Evolutionary conservation across 2,329 filamentous ascomycete genomes (phyloP), one percentile per base, ranked within the genome.

Genomic region (Penicillium expansum): DNA sequence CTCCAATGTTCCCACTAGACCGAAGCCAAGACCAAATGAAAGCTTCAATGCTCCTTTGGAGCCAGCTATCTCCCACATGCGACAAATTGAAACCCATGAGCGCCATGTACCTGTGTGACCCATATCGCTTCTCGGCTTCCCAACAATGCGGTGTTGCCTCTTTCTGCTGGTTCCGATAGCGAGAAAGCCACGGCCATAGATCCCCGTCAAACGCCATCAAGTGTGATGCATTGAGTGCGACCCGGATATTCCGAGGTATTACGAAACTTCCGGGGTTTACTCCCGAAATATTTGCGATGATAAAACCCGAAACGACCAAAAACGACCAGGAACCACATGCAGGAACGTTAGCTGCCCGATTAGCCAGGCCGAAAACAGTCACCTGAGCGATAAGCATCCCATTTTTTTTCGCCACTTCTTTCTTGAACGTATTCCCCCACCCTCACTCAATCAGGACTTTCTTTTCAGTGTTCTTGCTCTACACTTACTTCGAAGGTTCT

Each of bases 351-450:
- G 43, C 55, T 57, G 64, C 60, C 64, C 61, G 57, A 64, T 67
- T 53, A 55, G 33, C 57, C 48, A 67, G 59, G 63, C 14, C 33
- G 27, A 37, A 37, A 37, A 55, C 52, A 35, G 57, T 64, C 63
- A 63, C 63, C 62, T 65, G 63, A 65, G 58, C 61, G 60, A 65
- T 66, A 64, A 61, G 59, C 55, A 50, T 35, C 38, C 57, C 45
- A 20, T 53, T 47, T 33, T 49, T 61, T 58, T 62, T 61, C 55
- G 61, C 61, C 63, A 64, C 59, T 45, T 60, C 61, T 51, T 60
- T 49, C 54, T 33, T 18, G n/a, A 35, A 24, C 8, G 37, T 45
- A 22, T 42, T 38, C 22, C 38, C 42, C 54, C 49, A 42, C 48
- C 20, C 44, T 47, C 43, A n/a, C 3, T 22, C 43, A 29, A n/a